Evolutionary conservation across 1,139 yeast genomes (phyloP).

Genomic region (Hyphopichia pseudoburtonii): DNA sequence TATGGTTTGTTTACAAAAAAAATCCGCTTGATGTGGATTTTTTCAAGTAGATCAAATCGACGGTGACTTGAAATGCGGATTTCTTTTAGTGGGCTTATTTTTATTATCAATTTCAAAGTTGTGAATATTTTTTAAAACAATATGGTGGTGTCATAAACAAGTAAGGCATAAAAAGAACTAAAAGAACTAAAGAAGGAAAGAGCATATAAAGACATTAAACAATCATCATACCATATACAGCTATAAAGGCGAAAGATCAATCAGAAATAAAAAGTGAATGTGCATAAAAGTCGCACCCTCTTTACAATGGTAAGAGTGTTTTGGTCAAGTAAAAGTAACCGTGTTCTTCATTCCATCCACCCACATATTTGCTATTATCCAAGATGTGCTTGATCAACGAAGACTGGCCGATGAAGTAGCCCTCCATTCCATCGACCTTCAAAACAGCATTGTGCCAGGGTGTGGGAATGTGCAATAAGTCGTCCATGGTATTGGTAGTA

Average conservation of each 20-base stretch:
- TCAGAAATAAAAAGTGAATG: too few species aligned
- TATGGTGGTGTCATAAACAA: too few species aligned
- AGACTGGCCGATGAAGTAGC: constrained; percentile 28
- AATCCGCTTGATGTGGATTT: background rate
- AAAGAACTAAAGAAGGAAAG: too few species aligned
- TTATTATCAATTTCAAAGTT: background rate
- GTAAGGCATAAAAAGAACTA: too few species aligned
- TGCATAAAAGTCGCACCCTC: too few species aligned
- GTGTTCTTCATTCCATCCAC: constrained; percentile 23
- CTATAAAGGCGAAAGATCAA: too few species aligned
- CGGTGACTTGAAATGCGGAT: too few species aligned
- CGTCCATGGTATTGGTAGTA: constrained; percentile 28
- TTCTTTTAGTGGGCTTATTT: background rate
- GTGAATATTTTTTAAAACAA: too few species aligned
- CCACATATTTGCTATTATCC: constrained; percentile 20
- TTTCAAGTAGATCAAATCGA: too few species aligned
- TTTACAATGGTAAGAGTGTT: too few species aligned
- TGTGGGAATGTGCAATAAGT: constrained; percentile 40
- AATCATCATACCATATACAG: too few species aligned
- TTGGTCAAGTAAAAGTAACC: constrained; percentile 1
- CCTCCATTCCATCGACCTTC: constrained; percentile 30
- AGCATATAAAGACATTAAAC: background rate
- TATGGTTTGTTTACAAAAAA: background rate
- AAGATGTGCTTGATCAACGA: constrained; percentile 24
- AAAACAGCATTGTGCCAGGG: constrained; percentile 66